Evolutionary conservation across 495 filamentous ascomycete genomes (phyloP).

Genomic region (Astrothelium subdiscretum): DNA sequence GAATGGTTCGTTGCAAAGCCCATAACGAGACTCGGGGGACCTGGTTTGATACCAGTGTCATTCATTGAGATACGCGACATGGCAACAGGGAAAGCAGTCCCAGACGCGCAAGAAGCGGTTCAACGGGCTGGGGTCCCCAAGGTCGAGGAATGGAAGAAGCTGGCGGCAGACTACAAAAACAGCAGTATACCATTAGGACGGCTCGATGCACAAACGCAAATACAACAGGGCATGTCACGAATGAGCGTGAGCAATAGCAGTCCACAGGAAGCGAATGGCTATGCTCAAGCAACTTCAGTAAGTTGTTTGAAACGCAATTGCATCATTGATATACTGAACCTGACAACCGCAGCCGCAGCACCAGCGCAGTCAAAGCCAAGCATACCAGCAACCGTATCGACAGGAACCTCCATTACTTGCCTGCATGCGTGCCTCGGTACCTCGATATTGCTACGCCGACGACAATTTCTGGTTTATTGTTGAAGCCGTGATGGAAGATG

Average conservation of each 20-base stretch:
- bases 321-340: not conserved
- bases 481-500: constrained; percentile 83
- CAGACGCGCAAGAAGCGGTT: constrained; percentile 78
- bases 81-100: constrained; percentile 69
- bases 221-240: constrained; percentile 64
- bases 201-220: constrained; percentile 50
- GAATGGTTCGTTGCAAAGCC: constrained; percentile 99
- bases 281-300: constrained; percentile 25
- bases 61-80: constrained; percentile 96
- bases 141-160: constrained; percentile 99
- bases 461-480: constrained; percentile 99
- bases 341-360: constrained; percentile 5
- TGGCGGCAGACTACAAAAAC: constrained; percentile 98
- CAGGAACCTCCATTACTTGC: constrained; percentile 26
- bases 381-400: constrained; percentile 28
- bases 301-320: constrained; percentile 21
- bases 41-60: constrained; percentile 89
- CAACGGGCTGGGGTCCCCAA: constrained; percentile 84
- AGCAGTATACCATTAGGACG: constrained; percentile 93
- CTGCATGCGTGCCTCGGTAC: constrained; percentile 71
- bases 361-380: constrained; percentile 31
- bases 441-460: constrained; percentile 89
- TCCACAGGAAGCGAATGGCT: constrained; percentile 37
- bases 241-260: constrained; percentile 54
- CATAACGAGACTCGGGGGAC: constrained; percentile 85